These are phyloP conservation scores for Orychophragmus violaceus DNA, from an alignment of 345 rosid genomes.

Conservation along the genomic window DNA sequence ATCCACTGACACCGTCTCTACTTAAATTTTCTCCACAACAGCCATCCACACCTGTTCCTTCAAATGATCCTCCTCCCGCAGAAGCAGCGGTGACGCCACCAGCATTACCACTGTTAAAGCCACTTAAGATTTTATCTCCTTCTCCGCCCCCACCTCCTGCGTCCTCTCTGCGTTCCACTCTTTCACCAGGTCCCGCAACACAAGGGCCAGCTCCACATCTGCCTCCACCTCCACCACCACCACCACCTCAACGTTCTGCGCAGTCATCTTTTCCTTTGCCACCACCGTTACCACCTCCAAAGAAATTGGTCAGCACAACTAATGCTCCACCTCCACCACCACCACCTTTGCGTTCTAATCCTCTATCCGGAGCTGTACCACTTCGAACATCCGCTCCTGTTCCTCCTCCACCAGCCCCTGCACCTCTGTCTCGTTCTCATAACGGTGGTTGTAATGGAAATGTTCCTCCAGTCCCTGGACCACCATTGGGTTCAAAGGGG, in stretches of 20 bases:
- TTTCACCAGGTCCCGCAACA: constrained; percentile 11
- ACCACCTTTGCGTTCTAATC: constrained; percentile 31
- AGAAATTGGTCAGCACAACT: constrained; percentile 10
- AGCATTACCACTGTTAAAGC: constrained; percentile 15
- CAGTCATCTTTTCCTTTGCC: constrained; percentile 19
- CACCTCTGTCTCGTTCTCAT: constrained; percentile 32
- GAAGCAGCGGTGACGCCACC: constrained; percentile 14
- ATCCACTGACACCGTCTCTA: constrained; percentile 20
- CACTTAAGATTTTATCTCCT: constrained; percentile 19
- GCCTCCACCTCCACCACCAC: constrained; percentile 20
- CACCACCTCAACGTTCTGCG: constrained; percentile 22
- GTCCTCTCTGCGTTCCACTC: constrained; percentile 12
- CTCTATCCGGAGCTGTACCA: constrained; percentile 13
- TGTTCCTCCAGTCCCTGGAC: constrained; percentile 65
- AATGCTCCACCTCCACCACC: constrained; percentile 51
- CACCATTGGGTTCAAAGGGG: constrained; percentile 53
- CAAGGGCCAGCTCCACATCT: constrained; percentile 24
- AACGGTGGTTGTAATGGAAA: constrained; percentile 36
- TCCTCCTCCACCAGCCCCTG: constrained; percentile 63
- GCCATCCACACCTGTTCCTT: not conserved
- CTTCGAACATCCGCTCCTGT: constrained; percentile 33
- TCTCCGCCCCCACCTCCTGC: constrained; percentile 13
- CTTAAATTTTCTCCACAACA: constrained; percentile 4
- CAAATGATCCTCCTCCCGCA: constrained; percentile 7
- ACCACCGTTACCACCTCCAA: constrained; percentile 31